Evolutionary conservation across 2,329 filamentous ascomycete species (phyloP), one percentile per base, ranked within the genome.

Genomic region (Aspergillus brasiliensis): DNA sequence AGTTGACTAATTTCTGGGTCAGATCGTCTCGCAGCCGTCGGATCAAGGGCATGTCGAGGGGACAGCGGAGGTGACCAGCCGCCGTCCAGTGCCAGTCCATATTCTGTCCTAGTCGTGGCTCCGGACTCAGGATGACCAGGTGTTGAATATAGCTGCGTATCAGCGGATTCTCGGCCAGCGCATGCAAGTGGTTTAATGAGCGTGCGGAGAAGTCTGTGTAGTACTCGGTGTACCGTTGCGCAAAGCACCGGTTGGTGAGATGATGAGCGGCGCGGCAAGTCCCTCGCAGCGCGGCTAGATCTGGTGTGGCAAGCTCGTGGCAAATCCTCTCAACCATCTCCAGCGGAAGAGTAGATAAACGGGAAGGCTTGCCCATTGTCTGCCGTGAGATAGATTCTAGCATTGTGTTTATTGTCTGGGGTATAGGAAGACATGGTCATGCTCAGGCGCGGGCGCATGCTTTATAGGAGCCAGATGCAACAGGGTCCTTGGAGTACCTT

Each of bases 271-370:
- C 40, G 17, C 58, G 54, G 34, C 60, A 60, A 13, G 58, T 60
- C 31, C 54, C 60, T 17, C 60, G 53, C 10, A 62, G 38, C 21
- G 60, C 51, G 44, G 60, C 60, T 13, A 62, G 44, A 37, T 62
- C 60, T 10, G 31, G 51, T 10, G 60, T 62, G 1, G 46, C 42
- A n/a, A 62, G 58, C 34, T 57, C 51, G 11, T 57, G 51, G 51
- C 60, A 62, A 23, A 62, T 49, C 54, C 48, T 25, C 40, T 62
- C 58, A 10, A 60, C 17, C 10, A 60, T 51, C 47, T 62, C 60
- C 27, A 62, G 17, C 5, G 60, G 60, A 15, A 60, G 49, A 19
- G 31, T 13, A 34, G 31, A 34, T 34, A 34, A 34, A 13, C 31
- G 31, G 31, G 31, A 34, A 34, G 31, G 31, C 10, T 34, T 34